Evolutionary conservation across 2,329 filamentous ascomycete genomes (phyloP).

Genomic region (Cercospora janseana): DNA sequence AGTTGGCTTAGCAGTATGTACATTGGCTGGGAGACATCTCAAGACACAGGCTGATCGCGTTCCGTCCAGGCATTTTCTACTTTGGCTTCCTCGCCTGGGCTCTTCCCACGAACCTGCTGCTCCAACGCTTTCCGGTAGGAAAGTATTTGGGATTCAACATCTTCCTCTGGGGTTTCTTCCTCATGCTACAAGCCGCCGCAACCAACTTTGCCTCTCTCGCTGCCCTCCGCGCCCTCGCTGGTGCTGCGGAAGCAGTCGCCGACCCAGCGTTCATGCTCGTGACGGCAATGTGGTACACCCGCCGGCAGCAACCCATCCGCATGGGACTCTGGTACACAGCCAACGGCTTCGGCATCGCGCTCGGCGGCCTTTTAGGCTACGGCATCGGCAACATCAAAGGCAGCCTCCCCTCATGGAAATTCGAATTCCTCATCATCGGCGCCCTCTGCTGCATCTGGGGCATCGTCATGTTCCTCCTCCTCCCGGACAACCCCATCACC

Average conservation of each 20-base stretch:
- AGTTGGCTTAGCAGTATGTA: constrained; percentile 46
- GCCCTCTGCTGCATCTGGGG: constrained; percentile 60
- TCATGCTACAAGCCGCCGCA: constrained; percentile 38
- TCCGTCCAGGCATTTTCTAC: constrained; percentile 47
- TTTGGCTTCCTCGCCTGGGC: constrained; percentile 57
- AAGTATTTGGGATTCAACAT: constrained; percentile 56
- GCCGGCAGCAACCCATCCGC: constrained; percentile 60
- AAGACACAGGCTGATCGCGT: background rate
- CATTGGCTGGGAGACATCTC: constrained; percentile 26
- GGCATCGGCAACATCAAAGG: constrained; percentile 61
- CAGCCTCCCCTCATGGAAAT: constrained; percentile 59
- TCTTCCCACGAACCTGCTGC: constrained; percentile 54
- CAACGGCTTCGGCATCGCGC: constrained; percentile 59
- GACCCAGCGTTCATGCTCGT: constrained; percentile 64
- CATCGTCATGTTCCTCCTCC: constrained; percentile 49
- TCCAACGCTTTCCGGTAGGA: constrained; percentile 54
- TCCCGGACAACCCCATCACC: constrained; percentile 50
- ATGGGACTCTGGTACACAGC: constrained; percentile 61
- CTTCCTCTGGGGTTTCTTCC: constrained; percentile 54
- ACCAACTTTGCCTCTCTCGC: constrained; percentile 55
- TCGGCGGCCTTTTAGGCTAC: constrained; percentile 58
- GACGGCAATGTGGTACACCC: constrained; percentile 59
- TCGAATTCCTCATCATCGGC: constrained; percentile 64
- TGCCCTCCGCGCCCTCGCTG: constrained; percentile 57
- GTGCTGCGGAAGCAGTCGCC: constrained; percentile 56